A percentile compares a stretch with the other conserved stretches of the same genome.
phyloP scores from a whole-genome alignment of 495 filamentous ascomycete genomes.

The Daldinia childiae region DNA sequence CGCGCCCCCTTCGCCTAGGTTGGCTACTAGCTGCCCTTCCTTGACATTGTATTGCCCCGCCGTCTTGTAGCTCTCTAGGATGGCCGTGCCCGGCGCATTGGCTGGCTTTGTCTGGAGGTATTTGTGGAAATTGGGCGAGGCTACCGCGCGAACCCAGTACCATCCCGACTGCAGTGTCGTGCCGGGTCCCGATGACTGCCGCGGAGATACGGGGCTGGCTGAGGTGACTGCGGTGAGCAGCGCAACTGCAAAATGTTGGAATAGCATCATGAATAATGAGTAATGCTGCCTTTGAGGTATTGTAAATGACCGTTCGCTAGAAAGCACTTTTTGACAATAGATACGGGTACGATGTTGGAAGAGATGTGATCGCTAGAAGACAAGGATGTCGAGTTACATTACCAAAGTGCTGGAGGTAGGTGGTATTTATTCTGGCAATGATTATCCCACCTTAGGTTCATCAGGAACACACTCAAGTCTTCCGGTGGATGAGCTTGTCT shows the following conservation, averaged over 20 bases:
- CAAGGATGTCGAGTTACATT: constrained; percentile 27
- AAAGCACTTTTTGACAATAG: not conserved
- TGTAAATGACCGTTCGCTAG: not conserved
- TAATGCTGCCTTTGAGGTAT: not conserved
- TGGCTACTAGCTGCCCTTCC: constrained; percentile 65
- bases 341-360: not conserved
- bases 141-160: constrained; percentile 70
- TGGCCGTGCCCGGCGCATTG: constrained; percentile 58
- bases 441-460: not conserved
- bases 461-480: not conserved
- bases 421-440: constrained; percentile 25
- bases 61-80: constrained; percentile 62
- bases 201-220: constrained; percentile 10
- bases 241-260: constrained; percentile 9
- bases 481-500: constrained; percentile 14
- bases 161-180: constrained; percentile 60
- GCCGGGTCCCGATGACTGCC: constrained; percentile 34
- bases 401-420: constrained; percentile 3
- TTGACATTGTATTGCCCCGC: constrained; percentile 70
- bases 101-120: constrained; percentile 67
- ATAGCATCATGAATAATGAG: constrained; percentile 9
- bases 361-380: not conserved
- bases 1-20: constrained; percentile 49
- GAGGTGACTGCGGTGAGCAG: constrained; percentile 12
- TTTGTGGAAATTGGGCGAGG: constrained; percentile 68